A percentile compares a stretch with the other conserved stretches of the same genome.
Evolutionary conservation across 345 rosid genomes (phyloP).

Genomic region (Aurinia saxatilis): DNA sequence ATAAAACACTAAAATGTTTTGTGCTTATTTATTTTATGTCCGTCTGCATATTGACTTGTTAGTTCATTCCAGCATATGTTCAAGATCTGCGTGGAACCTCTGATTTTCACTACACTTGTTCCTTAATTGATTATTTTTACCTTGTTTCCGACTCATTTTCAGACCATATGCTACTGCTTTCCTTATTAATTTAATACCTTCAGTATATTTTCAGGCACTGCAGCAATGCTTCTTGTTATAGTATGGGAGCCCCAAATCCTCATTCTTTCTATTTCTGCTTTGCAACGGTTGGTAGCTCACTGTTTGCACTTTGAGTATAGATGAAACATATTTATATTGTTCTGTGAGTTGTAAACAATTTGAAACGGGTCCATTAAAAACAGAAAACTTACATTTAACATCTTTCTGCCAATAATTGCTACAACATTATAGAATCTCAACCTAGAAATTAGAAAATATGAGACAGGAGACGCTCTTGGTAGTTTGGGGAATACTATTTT

Average conservation of each 20-base stretch:
- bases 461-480: not conserved
- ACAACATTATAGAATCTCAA: not conserved
- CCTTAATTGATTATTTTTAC: not conserved
- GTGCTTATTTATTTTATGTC: not conserved
- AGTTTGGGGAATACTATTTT: not conserved
- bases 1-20: not conserved
- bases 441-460: not conserved
- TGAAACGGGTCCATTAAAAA: not conserved
- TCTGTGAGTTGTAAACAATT: not conserved
- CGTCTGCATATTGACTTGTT: not conserved
- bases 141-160: no score
- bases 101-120: not conserved
- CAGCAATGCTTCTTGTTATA: constrained; percentile 80
- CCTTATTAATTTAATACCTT: not conserved
- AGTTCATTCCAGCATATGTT: not conserved
- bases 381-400: not conserved
- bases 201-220: constrained; percentile 48
- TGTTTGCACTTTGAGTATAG: not conserved
- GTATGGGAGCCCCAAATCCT: constrained; percentile 64
- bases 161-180: not conserved
- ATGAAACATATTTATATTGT: not conserved
- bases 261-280: constrained; percentile 55
- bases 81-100: not conserved
- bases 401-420: not conserved
- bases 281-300: constrained; percentile 49